Evolutionary conservation across 2,329 filamentous ascomycete genomes (phyloP).

Genomic region (Penicillium expansum): DNA sequence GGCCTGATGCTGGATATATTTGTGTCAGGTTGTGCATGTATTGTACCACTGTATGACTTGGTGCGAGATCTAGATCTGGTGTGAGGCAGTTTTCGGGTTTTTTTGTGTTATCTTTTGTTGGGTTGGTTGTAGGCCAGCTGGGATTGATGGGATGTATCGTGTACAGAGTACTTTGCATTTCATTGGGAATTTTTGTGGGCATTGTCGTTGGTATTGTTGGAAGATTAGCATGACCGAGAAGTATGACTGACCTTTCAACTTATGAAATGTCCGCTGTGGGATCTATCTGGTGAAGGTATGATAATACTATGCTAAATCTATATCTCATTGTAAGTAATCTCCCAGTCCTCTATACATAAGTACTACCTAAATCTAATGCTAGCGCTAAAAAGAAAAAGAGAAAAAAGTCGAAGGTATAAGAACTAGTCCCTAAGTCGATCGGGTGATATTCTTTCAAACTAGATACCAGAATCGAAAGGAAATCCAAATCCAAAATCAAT

Average conservation of each 20-base stretch:
- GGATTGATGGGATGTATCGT: background rate
- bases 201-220: background rate
- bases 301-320: background rate
- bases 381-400: too few species aligned
- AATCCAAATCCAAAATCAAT: background rate
- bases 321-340: background rate
- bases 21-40: background rate
- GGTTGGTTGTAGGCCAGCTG: background rate
- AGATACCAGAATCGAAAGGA: conserved; percentile 7
- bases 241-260: background rate
- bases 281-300: background rate
- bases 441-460: conserved; percentile 9
- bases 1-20: background rate
- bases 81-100: background rate
- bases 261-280: background rate
- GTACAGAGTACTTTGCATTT: background rate
- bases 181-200: too few species aligned
- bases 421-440: conserved; percentile 12
- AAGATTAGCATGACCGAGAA: background rate
- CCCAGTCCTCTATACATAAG: background rate
- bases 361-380: background rate
- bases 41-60: background rate
- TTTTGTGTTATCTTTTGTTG: background rate
- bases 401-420: background rate
- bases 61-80: conserved; percentile 1